Evolutionary conservation across 345 rosid species (phyloP).

Genomic region (Eucalyptus marginata): DNA sequence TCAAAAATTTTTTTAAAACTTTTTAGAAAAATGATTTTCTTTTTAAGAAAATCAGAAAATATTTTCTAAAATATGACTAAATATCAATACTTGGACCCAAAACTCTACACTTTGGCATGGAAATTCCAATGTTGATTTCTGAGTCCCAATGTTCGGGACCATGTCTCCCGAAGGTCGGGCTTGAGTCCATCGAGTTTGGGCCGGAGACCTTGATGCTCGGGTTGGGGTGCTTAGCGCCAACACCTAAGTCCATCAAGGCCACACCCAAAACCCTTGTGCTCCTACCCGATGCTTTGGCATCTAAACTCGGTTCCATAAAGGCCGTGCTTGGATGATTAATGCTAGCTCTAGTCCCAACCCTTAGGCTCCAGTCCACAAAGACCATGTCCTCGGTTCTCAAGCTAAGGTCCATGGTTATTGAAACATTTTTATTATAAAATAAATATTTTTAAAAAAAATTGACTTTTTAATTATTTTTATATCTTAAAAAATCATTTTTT

Average conservation of each 20-base stretch:
- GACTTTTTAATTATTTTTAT: too few relatives aligned
- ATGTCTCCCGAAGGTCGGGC: background rate
- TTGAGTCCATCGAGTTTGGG: accelerated
- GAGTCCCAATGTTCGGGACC: accelerated
- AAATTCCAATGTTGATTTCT: background rate
- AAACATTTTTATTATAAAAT: background rate
- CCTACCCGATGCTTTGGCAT: accelerated
- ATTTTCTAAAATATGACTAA: background rate
- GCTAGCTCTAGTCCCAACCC: background rate
- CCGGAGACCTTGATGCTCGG: accelerated
- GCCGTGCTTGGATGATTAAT: accelerated
- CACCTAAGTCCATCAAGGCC: background rate
- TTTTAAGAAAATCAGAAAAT: background rate
- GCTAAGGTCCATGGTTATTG: background rate
- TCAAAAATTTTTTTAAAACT: too few relatives aligned
- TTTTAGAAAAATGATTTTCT: background rate
- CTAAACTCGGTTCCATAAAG: too few relatives aligned
- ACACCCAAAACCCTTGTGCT: background rate
- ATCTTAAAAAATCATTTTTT: too few relatives aligned
- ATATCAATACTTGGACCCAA: background rate
- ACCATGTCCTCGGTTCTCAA: background rate
- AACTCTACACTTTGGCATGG: background rate
- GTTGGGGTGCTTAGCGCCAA: accelerated
- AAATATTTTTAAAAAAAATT: too few relatives aligned
- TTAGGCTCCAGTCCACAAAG: background rate